These are phyloP conservation scores for Pseudonitzschia delicatissima DNA, from an alignment of 108 stramenopile species.

Conservation along the genomic window DNA sequence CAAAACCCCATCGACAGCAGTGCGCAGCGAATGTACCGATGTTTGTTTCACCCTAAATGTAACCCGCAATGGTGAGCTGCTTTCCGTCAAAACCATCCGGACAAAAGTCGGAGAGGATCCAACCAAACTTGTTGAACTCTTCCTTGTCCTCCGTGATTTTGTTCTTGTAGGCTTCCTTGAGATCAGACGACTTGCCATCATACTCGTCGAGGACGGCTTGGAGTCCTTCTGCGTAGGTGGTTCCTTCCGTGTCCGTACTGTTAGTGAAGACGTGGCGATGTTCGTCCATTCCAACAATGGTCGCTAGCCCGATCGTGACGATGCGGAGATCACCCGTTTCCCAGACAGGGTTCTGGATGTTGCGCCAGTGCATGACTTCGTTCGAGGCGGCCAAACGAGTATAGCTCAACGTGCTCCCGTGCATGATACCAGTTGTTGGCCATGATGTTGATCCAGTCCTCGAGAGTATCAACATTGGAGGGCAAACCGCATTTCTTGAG, in stretches of 20 bases:
- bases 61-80: not conserved
- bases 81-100: slow-evolving; percentile 1
- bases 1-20: too few relatives aligned
- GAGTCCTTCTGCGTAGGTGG: not conserved
- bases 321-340: not conserved
- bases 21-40: too few relatives aligned
- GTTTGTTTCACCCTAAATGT: too few relatives aligned
- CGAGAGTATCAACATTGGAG: not conserved
- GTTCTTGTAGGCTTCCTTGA: slow-evolving; percentile 1
- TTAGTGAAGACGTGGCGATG: not conserved
- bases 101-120: slow-evolving; percentile 9
- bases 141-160: not conserved
- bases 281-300: slow-evolving; percentile 9
- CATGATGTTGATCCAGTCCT: slow-evolving; percentile 2
- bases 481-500: not conserved
- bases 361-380: not conserved
- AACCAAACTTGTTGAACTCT: not conserved
- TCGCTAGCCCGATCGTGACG: not conserved
- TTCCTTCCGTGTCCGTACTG: not conserved
- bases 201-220: slow-evolving; percentile 5
- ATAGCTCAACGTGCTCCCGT: not conserved
- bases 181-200: not conserved
- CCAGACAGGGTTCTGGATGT: slow-evolving; percentile 1
- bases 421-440: not conserved
- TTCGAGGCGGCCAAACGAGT: slow-evolving; percentile 1